Evolutionary conservation across 495 filamentous ascomycete genomes (phyloP), one percentile per base, ranked within the genome.

Genomic region (Hypomontagnella submonticulosa): DNA sequence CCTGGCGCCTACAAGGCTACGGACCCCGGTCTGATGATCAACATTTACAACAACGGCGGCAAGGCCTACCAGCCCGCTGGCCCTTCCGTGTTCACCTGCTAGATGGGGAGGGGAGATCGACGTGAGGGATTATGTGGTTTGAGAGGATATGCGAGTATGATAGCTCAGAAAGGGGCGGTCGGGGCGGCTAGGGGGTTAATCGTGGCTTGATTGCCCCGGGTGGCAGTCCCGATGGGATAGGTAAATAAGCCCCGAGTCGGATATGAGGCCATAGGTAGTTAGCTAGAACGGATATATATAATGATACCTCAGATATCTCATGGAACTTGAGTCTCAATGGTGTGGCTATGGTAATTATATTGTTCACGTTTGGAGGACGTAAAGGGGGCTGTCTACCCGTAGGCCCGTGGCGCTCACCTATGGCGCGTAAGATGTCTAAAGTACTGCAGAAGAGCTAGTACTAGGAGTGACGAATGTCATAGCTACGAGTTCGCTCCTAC

Each of bases 21-120:
- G 3, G 77, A 81, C 54, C 79, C 79, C 4, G 80, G 80, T 30
- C 67, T 82, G 18, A 61, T 80, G 62, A 76, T 82, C 60, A 80
- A 82, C 55, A 81, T 82, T 51, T 82, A 82, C 66, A 81, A 78
- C n/a, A 72, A 72, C 54, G 70, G 70, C 55, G 66, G 70, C 8
- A 70, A 66, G 66, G 15, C 30, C 43, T 72, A 72, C 41, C 54
- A 72, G 66, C 70, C 70, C 4, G 70, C 70, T n/a, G 70, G 70
- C 16, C 70, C 70, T 9, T 34, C 43, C 4, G 70, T 72, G 1
- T 72, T 72, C 42, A 58, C 57, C 38, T 72, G 70, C 18, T 72
- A 65, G 56, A 38, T 27, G n/a, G 36, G 9, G 36, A 12, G n/a
- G 36, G 10, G 36, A 38, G 36, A 11, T 38, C 3, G 36, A 38